Base-by-base conservation (phyloP, 495 filamentous ascomycete species). In the Lasiosphaeris hirsuta region DNA sequence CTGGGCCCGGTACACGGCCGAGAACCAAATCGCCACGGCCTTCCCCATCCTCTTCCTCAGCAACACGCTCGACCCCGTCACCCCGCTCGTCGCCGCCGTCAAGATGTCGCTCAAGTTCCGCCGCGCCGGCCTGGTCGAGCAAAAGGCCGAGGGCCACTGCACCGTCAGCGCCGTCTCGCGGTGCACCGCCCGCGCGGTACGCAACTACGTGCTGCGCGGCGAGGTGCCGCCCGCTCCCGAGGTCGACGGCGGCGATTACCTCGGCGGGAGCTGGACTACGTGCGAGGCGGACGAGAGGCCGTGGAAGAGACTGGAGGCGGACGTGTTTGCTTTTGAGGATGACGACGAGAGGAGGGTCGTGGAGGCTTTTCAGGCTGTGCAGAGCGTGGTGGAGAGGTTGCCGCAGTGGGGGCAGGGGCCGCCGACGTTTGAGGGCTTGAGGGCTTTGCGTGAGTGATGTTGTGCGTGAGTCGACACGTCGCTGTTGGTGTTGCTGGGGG, bases 11-110 rank as follows among this genome's bases (percentile, higher is more conserved):
- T 15, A 10, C 17, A 0, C 10, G 18, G 2, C 18, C 3, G 11
- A 17, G 10, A 50, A 37, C 4, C 62, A 69, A 13, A 75, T 79
- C 56, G 63, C 76, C 13, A 85, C 82, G 4, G 71, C 77, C 0
- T 78, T 82, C 58, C 85, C 84, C 0, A 61, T 89, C 36, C 69
- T 89, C 10, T 81, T 89, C 52, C 66, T 87, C 2, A 79, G 76
- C 48, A 87, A 82, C 63, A 76, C 72, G 0, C 68, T 78, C 11
- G 84, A 89, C 49, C 86, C 85, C 0, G 84, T 87, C 35, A 85
- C 82, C 0, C 78, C 84, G 4, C 63, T 86, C 5, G 23, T 51
- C 15, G 68, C 75, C n/a, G 81, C 75, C 0, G 69, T 77, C n/a
- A 75, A 77, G 43, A 82, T 82, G 80, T 70, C 80, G 15, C 63